These are phyloP conservation scores for Phytophthora melonis DNA, from an alignment of 352 stramenopile genomes.

Conservation along the genomic window DNA sequence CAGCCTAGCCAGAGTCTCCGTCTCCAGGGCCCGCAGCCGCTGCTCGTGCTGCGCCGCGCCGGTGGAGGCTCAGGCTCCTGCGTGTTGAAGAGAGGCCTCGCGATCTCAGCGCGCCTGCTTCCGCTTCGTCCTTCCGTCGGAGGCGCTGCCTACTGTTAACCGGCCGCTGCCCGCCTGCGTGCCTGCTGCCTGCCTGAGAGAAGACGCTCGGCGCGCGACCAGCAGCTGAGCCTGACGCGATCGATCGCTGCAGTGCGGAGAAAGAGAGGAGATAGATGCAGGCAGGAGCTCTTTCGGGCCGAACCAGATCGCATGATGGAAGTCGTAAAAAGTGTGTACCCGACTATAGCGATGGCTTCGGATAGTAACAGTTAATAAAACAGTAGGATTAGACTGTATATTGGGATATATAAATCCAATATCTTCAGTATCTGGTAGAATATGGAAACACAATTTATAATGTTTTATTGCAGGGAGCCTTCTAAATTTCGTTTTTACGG, in stretches of 20 bases:
- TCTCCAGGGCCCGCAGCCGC: background rate
- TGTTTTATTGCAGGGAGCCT: background rate
- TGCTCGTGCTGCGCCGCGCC: background rate
- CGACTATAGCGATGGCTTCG: conserved; percentile 12
- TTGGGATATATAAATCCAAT: background rate
- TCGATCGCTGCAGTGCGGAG: conserved; percentile 3
- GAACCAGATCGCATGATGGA: background rate
- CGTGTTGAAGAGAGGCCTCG: background rate
- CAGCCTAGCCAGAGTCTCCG: background rate
- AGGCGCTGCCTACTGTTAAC: background rate
- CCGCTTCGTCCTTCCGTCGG: background rate
- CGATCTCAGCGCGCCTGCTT: background rate
- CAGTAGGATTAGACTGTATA: too few species aligned
- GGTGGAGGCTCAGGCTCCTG: background rate
- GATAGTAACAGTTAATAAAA: too few species aligned
- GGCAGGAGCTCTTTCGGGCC: background rate
- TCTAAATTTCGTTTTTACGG: conserved; percentile 28
- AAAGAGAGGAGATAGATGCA: conserved; percentile 25
- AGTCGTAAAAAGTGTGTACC: conserved; percentile 15
- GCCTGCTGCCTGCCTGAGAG: background rate
- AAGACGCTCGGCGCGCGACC: background rate
- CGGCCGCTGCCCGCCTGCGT: background rate
- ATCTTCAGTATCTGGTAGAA: too few species aligned
- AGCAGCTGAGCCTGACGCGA: background rate
- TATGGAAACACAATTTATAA: background rate